Percentiles rank a stretch among this genome's conserved stretches.
Evolutionary conservation across 768 basidiomycete genomes (phyloP).

Genomic region (Pleurotus salmoneostramineus): DNA sequence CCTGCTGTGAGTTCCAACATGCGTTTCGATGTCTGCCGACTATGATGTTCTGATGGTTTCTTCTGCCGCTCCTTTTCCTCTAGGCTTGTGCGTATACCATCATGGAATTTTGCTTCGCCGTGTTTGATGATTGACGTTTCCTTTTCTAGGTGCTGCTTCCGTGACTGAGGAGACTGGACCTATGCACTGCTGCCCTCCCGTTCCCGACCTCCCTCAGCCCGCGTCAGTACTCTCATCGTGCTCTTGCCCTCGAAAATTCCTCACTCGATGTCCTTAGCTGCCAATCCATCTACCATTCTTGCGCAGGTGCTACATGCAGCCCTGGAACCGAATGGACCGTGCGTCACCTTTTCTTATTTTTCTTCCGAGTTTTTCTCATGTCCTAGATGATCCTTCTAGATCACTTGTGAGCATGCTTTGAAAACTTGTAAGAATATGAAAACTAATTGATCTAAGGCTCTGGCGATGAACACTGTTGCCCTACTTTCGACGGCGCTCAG

Average conservation of each 20-base stretch:
- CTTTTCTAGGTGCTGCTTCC: background rate
- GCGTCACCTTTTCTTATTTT: background rate
- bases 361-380: background rate
- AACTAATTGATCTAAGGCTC: background rate
- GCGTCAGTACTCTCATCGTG: background rate
- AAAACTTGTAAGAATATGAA: background rate
- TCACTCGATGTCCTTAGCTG: background rate
- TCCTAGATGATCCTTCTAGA: background rate
- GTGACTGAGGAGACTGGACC: slow-evolving; percentile 1
- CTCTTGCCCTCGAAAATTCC: background rate
- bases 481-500: slow-evolving; percentile 2
- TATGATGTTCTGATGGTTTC: background rate
- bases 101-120: background rate
- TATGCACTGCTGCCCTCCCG: background rate
- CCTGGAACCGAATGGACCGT: slow-evolving; percentile 5
- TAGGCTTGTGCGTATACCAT: slow-evolving; percentile 1
- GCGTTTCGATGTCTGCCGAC: background rate
- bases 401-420: background rate
- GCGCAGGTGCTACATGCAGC: slow-evolving; percentile 4
- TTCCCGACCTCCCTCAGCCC: background rate
- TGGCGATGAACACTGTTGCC: background rate
- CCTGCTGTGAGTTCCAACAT: background rate
- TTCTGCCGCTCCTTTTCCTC: background rate
- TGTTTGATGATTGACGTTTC: background rate
- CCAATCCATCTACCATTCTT: slow-evolving; percentile 2